Conservation (phyloP, 805 yeast genomes). For the Yarrowia sp. region DNA sequence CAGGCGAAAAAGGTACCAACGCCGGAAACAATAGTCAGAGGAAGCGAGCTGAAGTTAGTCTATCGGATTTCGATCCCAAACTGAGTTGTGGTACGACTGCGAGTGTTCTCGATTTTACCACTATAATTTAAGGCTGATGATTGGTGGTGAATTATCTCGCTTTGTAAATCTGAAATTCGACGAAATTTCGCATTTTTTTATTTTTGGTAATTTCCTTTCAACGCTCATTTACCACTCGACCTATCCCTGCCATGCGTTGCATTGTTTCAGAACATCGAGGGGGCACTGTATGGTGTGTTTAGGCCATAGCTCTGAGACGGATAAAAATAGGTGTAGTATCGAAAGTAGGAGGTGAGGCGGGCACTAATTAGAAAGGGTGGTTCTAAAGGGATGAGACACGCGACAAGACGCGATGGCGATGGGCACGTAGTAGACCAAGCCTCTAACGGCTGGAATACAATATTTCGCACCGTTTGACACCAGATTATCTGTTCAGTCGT, state of each 20-base stretch:
- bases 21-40: background rate
- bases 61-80: background rate
- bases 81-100: background rate
- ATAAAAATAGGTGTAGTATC: conserved; percentile 27
- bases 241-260: background rate
- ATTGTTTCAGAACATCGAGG: conserved; percentile 31
- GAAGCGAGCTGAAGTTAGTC: background rate
- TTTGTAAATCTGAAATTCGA: background rate
- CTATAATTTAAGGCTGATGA: no score
- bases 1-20: conserved; percentile 1
- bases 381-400: background rate
- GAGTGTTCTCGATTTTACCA: no score
- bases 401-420: background rate
- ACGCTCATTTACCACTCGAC: background rate
- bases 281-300: conserved; percentile 26
- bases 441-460: no score
- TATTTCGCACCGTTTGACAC: no score
- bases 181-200: background rate
- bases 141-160: no score
- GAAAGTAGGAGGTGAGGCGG: conserved; percentile 20
- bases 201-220: background rate
- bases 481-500: background rate
- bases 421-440: no score
- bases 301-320: background rate
- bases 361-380: background rate